These are phyloP conservation scores for Priceomyces melissophilus DNA, from an alignment of 805 yeast genomes.

Conservation along the genomic window DNA sequence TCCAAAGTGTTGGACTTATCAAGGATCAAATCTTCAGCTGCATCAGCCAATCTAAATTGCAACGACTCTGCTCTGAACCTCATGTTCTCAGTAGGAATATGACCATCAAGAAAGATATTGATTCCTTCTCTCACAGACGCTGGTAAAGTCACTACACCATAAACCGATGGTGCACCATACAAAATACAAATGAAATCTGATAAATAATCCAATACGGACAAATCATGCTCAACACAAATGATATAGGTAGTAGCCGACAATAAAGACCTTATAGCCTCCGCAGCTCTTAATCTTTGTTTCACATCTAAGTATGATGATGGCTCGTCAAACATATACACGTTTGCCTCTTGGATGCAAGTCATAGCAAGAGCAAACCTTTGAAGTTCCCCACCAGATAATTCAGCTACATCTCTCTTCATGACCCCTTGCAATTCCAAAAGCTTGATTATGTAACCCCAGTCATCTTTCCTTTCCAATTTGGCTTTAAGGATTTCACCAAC, in stretches of 20 bases:
- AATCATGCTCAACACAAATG: constrained; percentile 97
- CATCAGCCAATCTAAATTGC: constrained; percentile 90
- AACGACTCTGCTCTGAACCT: constrained; percentile 95
- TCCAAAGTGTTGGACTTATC: constrained; percentile 77
- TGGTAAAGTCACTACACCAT: constrained; percentile 97
- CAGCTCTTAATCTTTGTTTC: constrained; percentile 97
- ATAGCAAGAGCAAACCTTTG: constrained; percentile 98
- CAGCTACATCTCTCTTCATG: constrained; percentile 80
- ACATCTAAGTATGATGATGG: constrained; percentile 98
- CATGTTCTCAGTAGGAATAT: constrained; percentile 93
- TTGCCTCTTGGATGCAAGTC: constrained; percentile 93
- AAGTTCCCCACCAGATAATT: constrained; percentile 96
- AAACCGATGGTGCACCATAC: constrained; percentile 97
- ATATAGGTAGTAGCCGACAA: constrained; percentile 76
- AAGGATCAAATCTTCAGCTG: constrained; percentile 67
- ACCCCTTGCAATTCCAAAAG: constrained; percentile 74
- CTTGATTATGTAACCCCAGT: constrained; percentile 60
- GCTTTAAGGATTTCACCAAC: constrained; percentile 81
- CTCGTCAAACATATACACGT: constrained; percentile 98
- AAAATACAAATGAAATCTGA: constrained; percentile 96
- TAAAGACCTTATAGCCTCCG: constrained; percentile 85
- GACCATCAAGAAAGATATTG: constrained; percentile 97
- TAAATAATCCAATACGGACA: constrained; percentile 93
- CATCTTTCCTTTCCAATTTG: constrained; percentile 69
- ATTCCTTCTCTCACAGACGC: constrained; percentile 98